These are phyloP conservation scores for Schizochytrium sp. DNA, from an alignment of 108 stramenopile genomes.

Conservation along the genomic window DNA sequence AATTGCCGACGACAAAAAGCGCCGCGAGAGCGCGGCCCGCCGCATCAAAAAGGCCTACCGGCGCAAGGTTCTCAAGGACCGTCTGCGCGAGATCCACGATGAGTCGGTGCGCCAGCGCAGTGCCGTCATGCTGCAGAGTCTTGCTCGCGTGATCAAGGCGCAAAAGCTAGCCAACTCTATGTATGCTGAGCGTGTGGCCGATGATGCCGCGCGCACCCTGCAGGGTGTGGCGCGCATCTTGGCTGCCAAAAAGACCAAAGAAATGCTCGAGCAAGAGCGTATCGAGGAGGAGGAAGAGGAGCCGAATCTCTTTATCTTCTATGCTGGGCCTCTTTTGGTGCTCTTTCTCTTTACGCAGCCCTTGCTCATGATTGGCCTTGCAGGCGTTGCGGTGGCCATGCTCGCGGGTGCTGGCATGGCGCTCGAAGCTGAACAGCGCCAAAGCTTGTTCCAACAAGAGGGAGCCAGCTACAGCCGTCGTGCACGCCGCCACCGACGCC, in stretches of 20 bases:
- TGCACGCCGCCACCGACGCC: neutral
- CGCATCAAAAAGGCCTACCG: neutral
- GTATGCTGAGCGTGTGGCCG: neutral
- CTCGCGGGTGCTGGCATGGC: neutral
- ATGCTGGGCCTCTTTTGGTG: neutral
- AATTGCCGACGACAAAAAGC: neutral
- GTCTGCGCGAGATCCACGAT: neutral
- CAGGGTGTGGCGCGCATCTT: neutral
- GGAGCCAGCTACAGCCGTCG: neutral
- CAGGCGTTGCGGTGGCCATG: neutral
- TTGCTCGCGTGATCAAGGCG: neutral
- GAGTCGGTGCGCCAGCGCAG: neutral
- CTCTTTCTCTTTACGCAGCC: conserved; percentile 9
- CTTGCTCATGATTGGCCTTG: neutral
- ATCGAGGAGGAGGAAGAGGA: neutral
- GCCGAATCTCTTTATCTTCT: neutral
- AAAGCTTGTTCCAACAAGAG: neutral
- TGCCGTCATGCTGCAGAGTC: neutral
- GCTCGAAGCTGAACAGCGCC: neutral
- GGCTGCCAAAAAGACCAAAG: neutral
- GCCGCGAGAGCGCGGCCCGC: neutral
- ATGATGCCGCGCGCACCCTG: neutral
- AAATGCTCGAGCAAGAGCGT: conserved; percentile 9
- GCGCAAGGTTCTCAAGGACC: neutral
- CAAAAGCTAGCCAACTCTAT: neutral